Evolutionary conservation across 2,329 filamentous ascomycete genomes (phyloP).

Genomic region (Bipolaris victoriae): DNA sequence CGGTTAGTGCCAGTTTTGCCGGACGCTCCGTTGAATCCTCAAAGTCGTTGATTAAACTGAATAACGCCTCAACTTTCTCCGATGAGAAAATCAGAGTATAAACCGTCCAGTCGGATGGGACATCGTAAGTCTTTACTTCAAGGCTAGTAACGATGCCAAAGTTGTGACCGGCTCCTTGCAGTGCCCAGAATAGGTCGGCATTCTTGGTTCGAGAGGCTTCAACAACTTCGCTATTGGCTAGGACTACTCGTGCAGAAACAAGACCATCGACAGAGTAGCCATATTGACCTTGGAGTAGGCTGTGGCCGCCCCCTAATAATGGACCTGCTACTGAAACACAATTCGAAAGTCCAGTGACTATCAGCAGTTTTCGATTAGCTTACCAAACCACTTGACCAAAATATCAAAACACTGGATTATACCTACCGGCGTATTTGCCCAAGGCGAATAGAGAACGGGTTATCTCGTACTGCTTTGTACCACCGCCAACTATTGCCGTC

Average conservation of each 20-base stretch:
- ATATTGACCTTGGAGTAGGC: constrained; percentile 58
- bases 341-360: constrained; percentile 27
- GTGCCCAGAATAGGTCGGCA: constrained; percentile 49
- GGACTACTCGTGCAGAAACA: constrained; percentile 30
- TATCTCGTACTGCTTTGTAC: constrained; percentile 33
- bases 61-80: constrained; percentile 40
- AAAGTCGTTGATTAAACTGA: constrained; percentile 38
- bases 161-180: constrained; percentile 49
- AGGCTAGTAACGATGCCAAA: constrained; percentile 50
- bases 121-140: constrained; percentile 32
- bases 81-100: constrained; percentile 20
- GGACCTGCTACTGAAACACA: constrained; percentile 61
- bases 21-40: constrained; percentile 11
- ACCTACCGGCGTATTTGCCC: constrained; percentile 42
- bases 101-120: constrained; percentile 21
- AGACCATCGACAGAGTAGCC: constrained; percentile 44
- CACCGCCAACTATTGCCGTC: constrained; percentile 40
- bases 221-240: constrained; percentile 40
- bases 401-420: background rate
- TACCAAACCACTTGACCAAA: background rate
- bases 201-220: constrained; percentile 36
- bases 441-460: constrained; percentile 31
- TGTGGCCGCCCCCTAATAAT: constrained; percentile 63
- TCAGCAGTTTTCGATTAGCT: background rate
- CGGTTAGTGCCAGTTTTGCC: constrained; percentile 18